Conservation (phyloP, 169 alveolate species). For the Eimeria maxima region DNA sequence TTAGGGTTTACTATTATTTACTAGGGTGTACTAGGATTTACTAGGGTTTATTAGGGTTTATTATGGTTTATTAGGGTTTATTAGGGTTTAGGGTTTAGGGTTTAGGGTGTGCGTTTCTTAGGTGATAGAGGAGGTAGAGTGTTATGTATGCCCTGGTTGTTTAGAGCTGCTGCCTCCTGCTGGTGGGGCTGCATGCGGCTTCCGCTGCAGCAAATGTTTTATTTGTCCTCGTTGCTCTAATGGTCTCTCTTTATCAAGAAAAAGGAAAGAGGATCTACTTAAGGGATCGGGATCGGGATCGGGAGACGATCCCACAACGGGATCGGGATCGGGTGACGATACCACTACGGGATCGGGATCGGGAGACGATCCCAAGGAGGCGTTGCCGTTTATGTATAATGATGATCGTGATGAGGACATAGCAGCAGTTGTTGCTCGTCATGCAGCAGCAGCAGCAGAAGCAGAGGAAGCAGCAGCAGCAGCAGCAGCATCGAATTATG, state of each 20-base stretch:
- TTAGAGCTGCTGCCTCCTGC: not conserved
- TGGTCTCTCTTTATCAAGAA: not conserved
- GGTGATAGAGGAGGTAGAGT: constrained; percentile 66
- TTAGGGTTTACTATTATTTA: not conserved
- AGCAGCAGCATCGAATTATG: too few relatives aligned
- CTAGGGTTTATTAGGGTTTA: too few relatives aligned
- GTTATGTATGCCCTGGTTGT: constrained; percentile 64
- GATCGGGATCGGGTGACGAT: too few relatives aligned
- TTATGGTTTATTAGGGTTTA: not conserved
- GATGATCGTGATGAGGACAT: constrained; percentile 3
- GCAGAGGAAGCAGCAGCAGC: too few relatives aligned
- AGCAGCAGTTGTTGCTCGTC: not conserved
- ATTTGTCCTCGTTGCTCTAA: constrained; percentile 71
- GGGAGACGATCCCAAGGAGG: not conserved
- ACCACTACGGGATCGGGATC: too few relatives aligned
- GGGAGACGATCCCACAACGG: not conserved
- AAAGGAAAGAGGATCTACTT: not conserved
- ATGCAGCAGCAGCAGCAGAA: too few relatives aligned
- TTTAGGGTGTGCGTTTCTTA: not conserved
- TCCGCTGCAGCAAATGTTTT: constrained; percentile 79
- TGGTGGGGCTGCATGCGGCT: constrained; percentile 73
- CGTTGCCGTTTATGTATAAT: not conserved
- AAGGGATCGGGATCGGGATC: not conserved
- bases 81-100: constrained; percentile 37
- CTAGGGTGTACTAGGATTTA: too few relatives aligned